A percentile compares a stretch with the other conserved stretches of the same genome.
Conservation (phyloP, 1,139 yeast genomes). For the Casaregolazyma lundiana region DNA sequence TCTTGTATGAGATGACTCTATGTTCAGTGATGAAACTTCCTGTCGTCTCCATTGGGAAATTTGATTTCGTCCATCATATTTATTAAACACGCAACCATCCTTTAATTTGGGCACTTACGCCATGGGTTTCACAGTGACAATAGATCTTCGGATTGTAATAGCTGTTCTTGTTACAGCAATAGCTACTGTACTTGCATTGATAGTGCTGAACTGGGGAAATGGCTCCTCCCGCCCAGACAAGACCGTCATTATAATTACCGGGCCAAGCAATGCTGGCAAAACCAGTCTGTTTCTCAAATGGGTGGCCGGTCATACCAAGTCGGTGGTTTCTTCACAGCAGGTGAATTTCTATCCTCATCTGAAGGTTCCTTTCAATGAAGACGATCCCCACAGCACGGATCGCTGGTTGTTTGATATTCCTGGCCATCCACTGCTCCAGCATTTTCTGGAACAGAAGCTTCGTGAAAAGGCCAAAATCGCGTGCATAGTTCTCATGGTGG, state of each 20-base stretch:
- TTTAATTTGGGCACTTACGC: neutral
- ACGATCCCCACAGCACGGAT: conserved; percentile 19
- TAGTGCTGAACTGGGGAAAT: neutral
- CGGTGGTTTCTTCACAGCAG: conserved; percentile 41
- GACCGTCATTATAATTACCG: conserved; percentile 53
- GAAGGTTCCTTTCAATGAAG: conserved; percentile 36
- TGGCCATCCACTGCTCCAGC: conserved; percentile 70
- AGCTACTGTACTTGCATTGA: conserved; percentile 1
- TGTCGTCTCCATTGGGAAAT: neutral
- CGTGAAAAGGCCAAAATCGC: conserved; percentile 38
- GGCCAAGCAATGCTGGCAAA: conserved; percentile 72
- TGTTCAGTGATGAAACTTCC: neutral
- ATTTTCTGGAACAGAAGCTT: conserved; percentile 26
- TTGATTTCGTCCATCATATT: neutral
- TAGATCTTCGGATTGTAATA: conserved; percentile 18
- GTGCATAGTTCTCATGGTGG: conserved; percentile 69
- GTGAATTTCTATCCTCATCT: conserved; percentile 38
- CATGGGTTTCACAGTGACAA: conserved; percentile 9
- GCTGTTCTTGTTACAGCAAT: conserved; percentile 9
- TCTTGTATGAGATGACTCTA: no score
- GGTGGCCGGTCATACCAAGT: neutral
- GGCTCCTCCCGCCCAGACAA: neutral
- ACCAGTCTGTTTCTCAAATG: conserved; percentile 52
- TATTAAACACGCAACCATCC: neutral
- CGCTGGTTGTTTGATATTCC: conserved; percentile 71